Evolutionary conservation across 768 basidiomycete genomes (phyloP), one percentile per base, ranked within the genome.

Genomic region (Fomitopsis pulvina): DNA sequence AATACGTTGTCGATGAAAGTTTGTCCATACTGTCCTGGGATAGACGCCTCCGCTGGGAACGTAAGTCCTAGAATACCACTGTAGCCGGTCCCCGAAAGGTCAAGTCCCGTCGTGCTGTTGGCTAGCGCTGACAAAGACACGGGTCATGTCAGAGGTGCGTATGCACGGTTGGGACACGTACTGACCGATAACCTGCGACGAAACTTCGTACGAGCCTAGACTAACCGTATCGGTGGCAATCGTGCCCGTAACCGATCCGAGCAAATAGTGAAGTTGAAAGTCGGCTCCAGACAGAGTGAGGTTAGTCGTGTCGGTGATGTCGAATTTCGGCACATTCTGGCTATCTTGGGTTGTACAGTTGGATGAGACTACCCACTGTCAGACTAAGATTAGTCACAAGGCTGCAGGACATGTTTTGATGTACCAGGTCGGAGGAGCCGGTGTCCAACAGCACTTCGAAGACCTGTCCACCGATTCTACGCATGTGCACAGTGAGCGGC

Each of bases 21-120:
- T 2, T 57, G 63, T 27, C 81, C 79, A n/a, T 62, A 51, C 0
- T 67, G 71, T 28, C 66, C 53, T 25, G 66, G 57, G 16, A 81
- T 79, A n/a, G 75, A 64, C 2, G 78, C 76, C 26, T 66, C 63
- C 25, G 68, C 61, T 12, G 76, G 64, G 56, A 82, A 80, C 0
- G 73, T 66, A 25, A 83, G 71, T 4, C 81, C 81, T 12, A 79
- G 59, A 24, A 81, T 76, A 3, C 79, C 80, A 18, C 78, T 80
- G 52, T 76, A 75, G 18, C 72, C 73, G 1, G 73, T 73, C 12
- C 61, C 62, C 10, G 70, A 61, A 27, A 82, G 69, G 12, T 67
- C 68, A 21, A 81, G 68, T 8, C 66, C 69, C 9, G 57, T 51
- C 1, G 78, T 75, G 45, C 62, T 50, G 43, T 75, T 70, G 44